Conservation (phyloP, 2,329 filamentous ascomycete species). For the Alternaria brassicae region DNA sequence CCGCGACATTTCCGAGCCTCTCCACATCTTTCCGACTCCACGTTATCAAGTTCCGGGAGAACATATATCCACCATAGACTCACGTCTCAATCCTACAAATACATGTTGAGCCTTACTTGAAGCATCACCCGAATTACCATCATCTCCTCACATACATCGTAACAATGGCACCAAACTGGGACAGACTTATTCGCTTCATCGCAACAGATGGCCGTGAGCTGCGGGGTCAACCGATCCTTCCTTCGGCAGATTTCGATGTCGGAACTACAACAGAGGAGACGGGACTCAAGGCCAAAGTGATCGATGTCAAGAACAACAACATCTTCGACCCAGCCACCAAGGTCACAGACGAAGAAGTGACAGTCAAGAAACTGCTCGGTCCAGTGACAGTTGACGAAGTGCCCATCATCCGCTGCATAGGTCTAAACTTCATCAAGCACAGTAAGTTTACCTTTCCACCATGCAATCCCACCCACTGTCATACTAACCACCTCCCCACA, state of each 20-base stretch:
- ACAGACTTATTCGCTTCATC: constrained; percentile 63
- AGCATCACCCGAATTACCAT: not conserved
- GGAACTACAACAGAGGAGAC: constrained; percentile 58
- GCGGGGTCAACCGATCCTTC: constrained; percentile 61
- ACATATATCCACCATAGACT: constrained; percentile 26
- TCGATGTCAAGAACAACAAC: constrained; percentile 56
- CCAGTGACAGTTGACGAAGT: constrained; percentile 61
- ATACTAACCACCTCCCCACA: constrained; percentile 26
- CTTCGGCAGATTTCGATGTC: constrained; percentile 56
- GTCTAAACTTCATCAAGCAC: constrained; percentile 67
- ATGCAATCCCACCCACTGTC: not conserved
- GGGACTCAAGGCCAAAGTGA: constrained; percentile 60
- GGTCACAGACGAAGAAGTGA: constrained; percentile 62
- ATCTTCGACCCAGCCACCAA: constrained; percentile 59
- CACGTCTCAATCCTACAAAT: constrained; percentile 1
- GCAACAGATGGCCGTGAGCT: constrained; percentile 60
- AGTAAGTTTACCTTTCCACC: constrained; percentile 38
- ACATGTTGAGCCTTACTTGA: not conserved
- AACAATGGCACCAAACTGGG: constrained; percentile 52
- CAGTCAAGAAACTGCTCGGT: constrained; percentile 62
- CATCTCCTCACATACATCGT: not conserved
- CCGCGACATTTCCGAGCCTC: constrained; percentile 16
- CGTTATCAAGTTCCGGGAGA: constrained; percentile 22
- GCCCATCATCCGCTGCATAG: constrained; percentile 65
- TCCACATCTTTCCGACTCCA: constrained; percentile 25